Evolutionary conservation across 345 rosid species (phyloP), one percentile per base, ranked within the genome.

Genomic region (Iberis pinnata): DNA sequence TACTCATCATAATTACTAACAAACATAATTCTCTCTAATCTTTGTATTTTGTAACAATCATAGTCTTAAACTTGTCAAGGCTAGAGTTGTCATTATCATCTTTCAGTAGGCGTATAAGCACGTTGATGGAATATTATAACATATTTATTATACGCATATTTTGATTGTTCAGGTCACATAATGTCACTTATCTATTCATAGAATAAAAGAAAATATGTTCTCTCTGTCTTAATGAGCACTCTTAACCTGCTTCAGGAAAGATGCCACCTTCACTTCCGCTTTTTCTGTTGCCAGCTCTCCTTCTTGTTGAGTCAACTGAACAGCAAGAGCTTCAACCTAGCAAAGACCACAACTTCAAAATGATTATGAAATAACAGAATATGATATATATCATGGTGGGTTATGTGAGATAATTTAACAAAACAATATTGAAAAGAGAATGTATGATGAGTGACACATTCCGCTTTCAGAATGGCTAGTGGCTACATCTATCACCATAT

Each of bases 251-350:
- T 88, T 88, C 36, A 93, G 79, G 64, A 93, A 88, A 65, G 60
- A 67, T n/a, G 95, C 92, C 76, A 75, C 86, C 84, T 93, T 93
- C 65, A 88, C 97, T 86, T 93, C 97, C 9, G 92, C 61, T 67
- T 93, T 93, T 64, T 93, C 96, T 63, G 81, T 95, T 58, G 84
- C 74, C 69, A 88, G 60, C 70, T 88, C 97, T 70, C 99, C 95
- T 78, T 93, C 99, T 73, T 95, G 86, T 70, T 86, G 81, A 60
- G 94, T 83, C 70, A 93, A 73, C 61, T 93, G 95, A 70, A 93
- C 89, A 31, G 96, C 97, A 58, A 93, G 70, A 62, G 95, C 95
- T 73, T 88, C 99, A 39, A 93, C 99, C 99, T 93, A 72, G 50
- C 64, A 67, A 37, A 76, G 43, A 56, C 44, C 44, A 75, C 9